These are phyloP conservation scores for Staphylotrichum longicolle DNA, from an alignment of 495 filamentous ascomycete species.

Conservation along the genomic window DNA sequence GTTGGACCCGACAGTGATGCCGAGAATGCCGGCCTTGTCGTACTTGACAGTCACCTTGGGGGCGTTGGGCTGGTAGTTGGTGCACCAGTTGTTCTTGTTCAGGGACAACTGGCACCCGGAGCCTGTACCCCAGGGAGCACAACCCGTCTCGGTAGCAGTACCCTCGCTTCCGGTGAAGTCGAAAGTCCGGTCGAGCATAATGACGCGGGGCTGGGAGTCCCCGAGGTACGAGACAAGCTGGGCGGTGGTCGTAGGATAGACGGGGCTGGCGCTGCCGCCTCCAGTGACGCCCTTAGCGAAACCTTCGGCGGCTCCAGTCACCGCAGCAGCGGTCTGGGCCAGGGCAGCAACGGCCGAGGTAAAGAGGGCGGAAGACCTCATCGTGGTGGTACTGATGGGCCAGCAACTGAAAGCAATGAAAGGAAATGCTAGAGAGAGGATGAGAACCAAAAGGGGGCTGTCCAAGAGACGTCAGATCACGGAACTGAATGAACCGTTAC, in stretches of 20 bases:
- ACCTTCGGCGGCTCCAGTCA: constrained; percentile 11
- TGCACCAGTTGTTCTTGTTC: constrained; percentile 12
- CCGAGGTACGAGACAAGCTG: constrained; percentile 12
- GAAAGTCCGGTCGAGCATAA: constrained; percentile 14
- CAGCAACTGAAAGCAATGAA: neutral
- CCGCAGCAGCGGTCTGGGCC: constrained; percentile 6
- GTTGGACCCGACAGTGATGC: constrained; percentile 14
- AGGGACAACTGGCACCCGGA: constrained; percentile 4
- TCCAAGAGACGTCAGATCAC: too few relatives aligned
- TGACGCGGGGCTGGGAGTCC: constrained; percentile 10
- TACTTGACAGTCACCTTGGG: constrained; percentile 12
- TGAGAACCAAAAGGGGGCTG: neutral
- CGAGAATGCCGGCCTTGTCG: constrained; percentile 13
- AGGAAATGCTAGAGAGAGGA: neutral
- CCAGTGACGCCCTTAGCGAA: constrained; percentile 12
- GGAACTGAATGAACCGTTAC: too few relatives aligned
- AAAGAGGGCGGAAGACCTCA: constrained; percentile 1
- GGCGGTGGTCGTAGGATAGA: constrained; percentile 6
- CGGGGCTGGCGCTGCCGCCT: constrained; percentile 7
- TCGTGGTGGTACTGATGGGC: neutral
- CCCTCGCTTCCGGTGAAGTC: constrained; percentile 14
- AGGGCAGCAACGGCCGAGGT: constrained; percentile 6
- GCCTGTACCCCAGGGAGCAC: constrained; percentile 13
- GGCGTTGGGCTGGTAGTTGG: constrained; percentile 7
- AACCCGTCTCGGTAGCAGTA: constrained; percentile 11